Conservation (phyloP, 2,329 filamentous ascomycete species). For the Fusarium burgessii region DNA sequence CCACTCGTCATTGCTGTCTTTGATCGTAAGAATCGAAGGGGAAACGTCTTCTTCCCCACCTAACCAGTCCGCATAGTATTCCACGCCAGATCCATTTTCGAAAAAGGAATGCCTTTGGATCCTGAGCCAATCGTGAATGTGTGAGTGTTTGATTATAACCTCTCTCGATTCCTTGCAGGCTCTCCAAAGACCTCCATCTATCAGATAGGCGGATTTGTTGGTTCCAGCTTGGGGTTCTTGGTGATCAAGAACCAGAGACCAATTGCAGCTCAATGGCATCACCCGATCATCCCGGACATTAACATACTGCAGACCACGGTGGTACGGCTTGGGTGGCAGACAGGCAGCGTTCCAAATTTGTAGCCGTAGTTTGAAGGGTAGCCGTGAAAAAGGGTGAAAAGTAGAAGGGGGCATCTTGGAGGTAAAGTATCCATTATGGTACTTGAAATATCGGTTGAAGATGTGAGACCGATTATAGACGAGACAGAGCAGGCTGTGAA, state of each 20-base stretch:
- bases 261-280: background rate
- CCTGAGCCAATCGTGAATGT: background rate
- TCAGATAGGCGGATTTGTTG: constrained; percentile 3
- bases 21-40: too few species aligned
- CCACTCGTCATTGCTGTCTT: accelerated
- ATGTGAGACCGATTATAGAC: too few species aligned
- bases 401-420: background rate
- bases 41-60: accelerated
- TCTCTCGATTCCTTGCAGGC: constrained; percentile 8
- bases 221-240: background rate
- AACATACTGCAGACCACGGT: background rate
- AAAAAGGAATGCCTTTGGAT: background rate
- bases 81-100: background rate
- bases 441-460: too few species aligned
- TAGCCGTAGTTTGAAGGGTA: background rate
- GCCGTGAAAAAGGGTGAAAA: background rate
- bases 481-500: too few species aligned
- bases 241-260: accelerated
- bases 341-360: background rate
- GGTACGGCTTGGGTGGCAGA: background rate
- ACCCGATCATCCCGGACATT: too few species aligned
- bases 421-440: too few species aligned
- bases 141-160: background rate
- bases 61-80: background rate
- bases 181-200: constrained; percentile 1